Conservation (phyloP, 345 rosid genomes). For the Lepidium aucheri region DNA sequence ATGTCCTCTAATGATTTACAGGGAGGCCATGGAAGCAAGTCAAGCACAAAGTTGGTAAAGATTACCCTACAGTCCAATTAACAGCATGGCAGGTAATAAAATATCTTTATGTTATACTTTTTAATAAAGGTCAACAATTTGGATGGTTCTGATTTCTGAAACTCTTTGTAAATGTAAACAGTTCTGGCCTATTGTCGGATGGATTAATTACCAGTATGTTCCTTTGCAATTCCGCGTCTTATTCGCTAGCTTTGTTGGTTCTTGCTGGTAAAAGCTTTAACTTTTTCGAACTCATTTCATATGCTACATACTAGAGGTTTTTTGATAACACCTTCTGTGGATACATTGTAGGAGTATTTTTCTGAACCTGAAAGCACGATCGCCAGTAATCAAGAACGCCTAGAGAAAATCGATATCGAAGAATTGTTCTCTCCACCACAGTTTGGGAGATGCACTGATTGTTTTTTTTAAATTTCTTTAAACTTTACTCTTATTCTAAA, state of each 20-base stretch:
- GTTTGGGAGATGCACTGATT: no score
- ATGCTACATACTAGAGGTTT: not conserved
- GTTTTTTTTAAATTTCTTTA: no score
- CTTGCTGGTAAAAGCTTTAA: conserved; percentile 57
- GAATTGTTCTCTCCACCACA: not conserved
- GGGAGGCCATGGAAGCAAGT: conserved; percentile 76
- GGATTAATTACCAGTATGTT: conserved; percentile 76
- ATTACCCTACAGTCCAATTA: conserved; percentile 59
- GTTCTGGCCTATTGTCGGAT: conserved; percentile 90
- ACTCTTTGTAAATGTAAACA: conserved; percentile 25
- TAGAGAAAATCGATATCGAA: conserved; percentile 18
- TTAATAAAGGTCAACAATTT: not conserved
- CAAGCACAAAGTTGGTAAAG: conserved; percentile 53
- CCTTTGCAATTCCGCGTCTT: conserved; percentile 77
- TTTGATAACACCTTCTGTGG: not conserved
- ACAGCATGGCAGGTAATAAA: conserved; percentile 81
- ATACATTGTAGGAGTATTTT: conserved; percentile 58
- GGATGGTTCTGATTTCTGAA: not conserved
- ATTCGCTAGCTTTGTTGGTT: conserved; percentile 58
- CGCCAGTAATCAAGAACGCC: conserved; percentile 48
- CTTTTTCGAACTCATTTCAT: not conserved
- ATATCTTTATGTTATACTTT: not conserved
- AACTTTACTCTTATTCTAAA: no score
- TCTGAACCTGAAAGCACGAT: conserved; percentile 75
- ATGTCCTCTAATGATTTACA: conserved; percentile 22